Evolutionary conservation across 2,329 filamentous ascomycete genomes (phyloP).

Genomic region (Fusarium incarnatum): DNA sequence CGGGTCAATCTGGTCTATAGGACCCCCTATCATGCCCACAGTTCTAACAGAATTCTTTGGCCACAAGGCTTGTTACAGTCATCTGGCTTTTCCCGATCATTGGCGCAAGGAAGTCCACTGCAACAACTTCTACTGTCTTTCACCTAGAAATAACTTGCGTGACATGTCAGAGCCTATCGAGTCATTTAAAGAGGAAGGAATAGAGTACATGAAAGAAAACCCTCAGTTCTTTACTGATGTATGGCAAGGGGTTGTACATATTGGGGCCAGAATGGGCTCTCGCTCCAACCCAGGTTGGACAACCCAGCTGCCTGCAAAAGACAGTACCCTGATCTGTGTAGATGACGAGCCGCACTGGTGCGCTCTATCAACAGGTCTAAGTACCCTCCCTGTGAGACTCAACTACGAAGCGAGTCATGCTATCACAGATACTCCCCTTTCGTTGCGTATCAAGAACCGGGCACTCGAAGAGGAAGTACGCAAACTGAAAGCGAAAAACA

Average conservation of each 20-base stretch:
- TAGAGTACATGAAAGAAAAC: background rate
- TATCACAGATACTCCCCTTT: background rate
- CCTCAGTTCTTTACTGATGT: accelerated
- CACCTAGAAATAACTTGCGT: too few relatives aligned
- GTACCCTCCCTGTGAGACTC: too few relatives aligned
- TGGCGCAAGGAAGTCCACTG: background rate
- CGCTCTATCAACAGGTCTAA: accelerated
- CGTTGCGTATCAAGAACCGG: accelerated
- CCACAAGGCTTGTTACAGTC: background rate
- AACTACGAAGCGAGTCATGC: background rate
- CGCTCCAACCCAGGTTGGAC: background rate
- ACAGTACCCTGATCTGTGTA: background rate
- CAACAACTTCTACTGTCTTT: background rate
- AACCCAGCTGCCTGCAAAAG: background rate
- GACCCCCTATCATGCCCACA: accelerated
- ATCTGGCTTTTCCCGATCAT: background rate
- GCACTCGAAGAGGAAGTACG: background rate
- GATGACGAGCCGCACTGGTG: background rate
- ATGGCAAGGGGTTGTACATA: background rate
- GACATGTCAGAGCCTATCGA: background rate
- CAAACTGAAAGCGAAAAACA: background rate
- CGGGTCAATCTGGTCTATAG: background rate
- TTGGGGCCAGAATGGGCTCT: background rate
- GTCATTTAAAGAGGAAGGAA: accelerated
- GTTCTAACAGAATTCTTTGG: accelerated